A percentile compares a stretch with the other conserved stretches of the same genome.
Conservation (phyloP, 495 filamentous ascomycete species). For the Trypethelium eluteriae region DNA sequence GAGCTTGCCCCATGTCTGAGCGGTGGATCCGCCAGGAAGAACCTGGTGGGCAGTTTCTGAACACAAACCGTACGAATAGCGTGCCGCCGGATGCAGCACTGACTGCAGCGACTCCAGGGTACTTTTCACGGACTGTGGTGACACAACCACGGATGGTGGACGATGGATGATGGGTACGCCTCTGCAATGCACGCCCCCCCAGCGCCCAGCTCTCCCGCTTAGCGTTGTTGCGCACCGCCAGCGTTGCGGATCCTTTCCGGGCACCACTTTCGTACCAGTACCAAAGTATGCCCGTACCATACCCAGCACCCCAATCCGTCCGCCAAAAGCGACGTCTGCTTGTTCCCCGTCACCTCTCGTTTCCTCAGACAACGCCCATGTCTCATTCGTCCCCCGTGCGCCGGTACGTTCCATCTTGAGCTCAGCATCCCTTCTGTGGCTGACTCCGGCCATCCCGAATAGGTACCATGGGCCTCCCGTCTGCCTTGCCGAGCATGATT, state of each 20-base stretch:
- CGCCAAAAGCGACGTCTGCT: not conserved
- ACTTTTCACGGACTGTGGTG: not conserved
- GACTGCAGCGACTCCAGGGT: not conserved
- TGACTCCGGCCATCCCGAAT: constrained; percentile 1
- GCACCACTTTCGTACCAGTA: not conserved
- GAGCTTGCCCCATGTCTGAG: not conserved
- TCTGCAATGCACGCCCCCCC: not conserved
- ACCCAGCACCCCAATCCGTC: not conserved
- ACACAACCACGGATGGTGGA: not conserved
- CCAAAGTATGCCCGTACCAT: too few species aligned
- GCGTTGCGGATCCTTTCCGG: constrained; percentile 10
- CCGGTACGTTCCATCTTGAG: constrained; percentile 10
- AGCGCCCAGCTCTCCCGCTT: not conserved
- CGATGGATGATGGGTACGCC: too few species aligned
- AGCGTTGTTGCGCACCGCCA: constrained; percentile 10
- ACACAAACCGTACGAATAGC: not conserved
- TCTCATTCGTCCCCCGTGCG: constrained; percentile 6
- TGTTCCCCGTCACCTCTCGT: constrained; percentile 3
- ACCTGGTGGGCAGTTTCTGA: not conserved
- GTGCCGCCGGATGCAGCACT: constrained; percentile 9
- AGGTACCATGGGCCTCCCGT: not conserved
- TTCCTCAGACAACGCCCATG: not conserved
- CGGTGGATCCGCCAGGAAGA: not conserved
- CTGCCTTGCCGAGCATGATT: not conserved
- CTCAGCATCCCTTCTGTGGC: constrained; percentile 5